phyloP scores from a whole-genome alignment of 305 asterid species.

The Rubia balearica region DNA sequence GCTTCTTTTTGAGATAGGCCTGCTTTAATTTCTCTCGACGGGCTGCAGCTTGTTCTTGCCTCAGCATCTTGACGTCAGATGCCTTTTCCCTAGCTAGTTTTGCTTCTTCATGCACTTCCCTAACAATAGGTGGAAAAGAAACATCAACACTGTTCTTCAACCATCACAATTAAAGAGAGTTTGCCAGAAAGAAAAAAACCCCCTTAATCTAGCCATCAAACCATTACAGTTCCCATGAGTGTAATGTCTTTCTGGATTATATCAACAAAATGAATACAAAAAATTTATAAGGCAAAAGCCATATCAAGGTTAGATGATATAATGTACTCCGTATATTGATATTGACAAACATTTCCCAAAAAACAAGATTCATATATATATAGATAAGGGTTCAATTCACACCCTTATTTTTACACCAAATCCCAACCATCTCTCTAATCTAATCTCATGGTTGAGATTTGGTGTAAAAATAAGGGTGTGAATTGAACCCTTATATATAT shows the following conservation, averaged over 20 bases:
- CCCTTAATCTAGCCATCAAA: background rate
- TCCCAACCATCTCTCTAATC: too few species aligned
- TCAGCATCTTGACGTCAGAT: slow-evolving; percentile 65
- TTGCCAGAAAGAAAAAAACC: background rate
- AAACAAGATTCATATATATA: background rate
- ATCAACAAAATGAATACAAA: background rate
- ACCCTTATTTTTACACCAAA: too few species aligned
- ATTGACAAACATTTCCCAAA: background rate
- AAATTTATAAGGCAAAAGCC: background rate
- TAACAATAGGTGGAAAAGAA: slow-evolving; percentile 22
- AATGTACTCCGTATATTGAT: background rate
- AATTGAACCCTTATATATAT: too few species aligned
- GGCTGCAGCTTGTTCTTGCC: slow-evolving; percentile 75
- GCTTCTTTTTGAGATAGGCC: slow-evolving; percentile 76
- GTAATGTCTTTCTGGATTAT: background rate
- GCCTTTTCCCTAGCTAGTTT: slow-evolving; percentile 77
- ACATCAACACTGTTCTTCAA: background rate
- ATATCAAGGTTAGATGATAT: background rate
- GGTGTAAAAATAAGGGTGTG: too few species aligned
- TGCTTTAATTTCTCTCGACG: slow-evolving; percentile 81
- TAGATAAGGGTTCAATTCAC: too few species aligned
- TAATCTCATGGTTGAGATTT: too few species aligned
- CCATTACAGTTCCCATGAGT: background rate
- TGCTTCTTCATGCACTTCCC: slow-evolving; percentile 95
- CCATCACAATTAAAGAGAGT: background rate